A percentile compares a stretch with the other conserved stretches of the same genome.
phyloP scores from a whole-genome alignment of 176 grass and related monocot genomes.

The Secale cereale region DNA sequence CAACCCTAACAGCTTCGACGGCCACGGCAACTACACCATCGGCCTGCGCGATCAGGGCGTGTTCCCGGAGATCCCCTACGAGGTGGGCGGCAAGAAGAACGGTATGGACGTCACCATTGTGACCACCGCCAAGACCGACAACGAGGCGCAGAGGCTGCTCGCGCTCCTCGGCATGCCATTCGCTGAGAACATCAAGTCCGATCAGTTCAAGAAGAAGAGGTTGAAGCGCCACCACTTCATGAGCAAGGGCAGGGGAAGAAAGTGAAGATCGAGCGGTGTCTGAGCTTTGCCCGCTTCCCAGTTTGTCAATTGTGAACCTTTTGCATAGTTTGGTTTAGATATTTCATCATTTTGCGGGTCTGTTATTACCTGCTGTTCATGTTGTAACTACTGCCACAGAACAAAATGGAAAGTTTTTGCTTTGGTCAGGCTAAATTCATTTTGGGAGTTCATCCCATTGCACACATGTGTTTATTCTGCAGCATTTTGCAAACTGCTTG shows the following conservation, averaged over 20 bases:
- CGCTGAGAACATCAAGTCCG: conserved; percentile 41
- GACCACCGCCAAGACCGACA: conserved; percentile 70
- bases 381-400: background rate
- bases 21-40: conserved; percentile 66
- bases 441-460: background rate
- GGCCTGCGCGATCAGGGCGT: conserved; percentile 75
- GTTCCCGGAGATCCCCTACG: conserved; percentile 85
- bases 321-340: conserved; percentile 20
- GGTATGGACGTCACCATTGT: conserved; percentile 86
- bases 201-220: conserved; percentile 58
- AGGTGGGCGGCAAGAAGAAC: conserved; percentile 77
- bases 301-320: conserved; percentile 9
- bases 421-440: background rate
- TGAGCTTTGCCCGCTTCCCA: background rate
- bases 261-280: conserved; percentile 14
- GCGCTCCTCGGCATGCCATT: conserved; percentile 88
- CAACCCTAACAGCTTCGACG: conserved; percentile 86
- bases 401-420: conserved; percentile 18
- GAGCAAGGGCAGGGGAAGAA: conserved; percentile 42
- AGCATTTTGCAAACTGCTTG: background rate
- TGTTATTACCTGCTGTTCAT: background rate
- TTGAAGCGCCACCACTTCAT: conserved; percentile 66
- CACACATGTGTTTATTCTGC: conserved; percentile 4
- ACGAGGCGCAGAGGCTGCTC: conserved; percentile 58
- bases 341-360: conserved; percentile 18